These are phyloP conservation scores for Pseudocercospora fuligena DNA, from an alignment of 2,329 filamentous ascomycete genomes.

Conservation along the genomic window DNA sequence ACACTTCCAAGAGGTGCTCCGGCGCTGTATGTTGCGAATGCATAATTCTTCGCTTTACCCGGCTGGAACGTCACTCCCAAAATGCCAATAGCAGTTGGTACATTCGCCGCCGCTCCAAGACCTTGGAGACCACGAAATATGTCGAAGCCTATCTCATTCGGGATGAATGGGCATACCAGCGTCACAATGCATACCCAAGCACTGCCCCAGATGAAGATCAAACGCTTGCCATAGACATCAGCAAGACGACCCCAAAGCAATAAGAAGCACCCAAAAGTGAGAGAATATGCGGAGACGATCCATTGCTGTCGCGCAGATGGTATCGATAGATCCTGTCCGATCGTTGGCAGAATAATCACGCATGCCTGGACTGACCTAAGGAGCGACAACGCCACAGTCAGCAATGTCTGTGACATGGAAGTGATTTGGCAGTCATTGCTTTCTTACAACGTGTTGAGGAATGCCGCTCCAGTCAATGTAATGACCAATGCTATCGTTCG, in stretches of 20 bases:
- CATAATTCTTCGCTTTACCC: conserved; percentile 71
- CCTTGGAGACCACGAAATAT: conserved; percentile 70
- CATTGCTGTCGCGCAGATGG: conserved; percentile 51
- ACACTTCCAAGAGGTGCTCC: conserved; percentile 68
- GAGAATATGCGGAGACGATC: conserved; percentile 68
- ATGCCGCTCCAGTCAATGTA: conserved; percentile 39
- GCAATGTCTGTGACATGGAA: neutral
- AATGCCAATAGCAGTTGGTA: conserved; percentile 73
- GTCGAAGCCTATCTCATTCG: conserved; percentile 70
- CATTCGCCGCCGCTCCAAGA: conserved; percentile 70
- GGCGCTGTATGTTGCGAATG: conserved; percentile 67
- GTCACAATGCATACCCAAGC: conserved; percentile 66
- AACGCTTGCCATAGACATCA: conserved; percentile 69
- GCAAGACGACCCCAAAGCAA: conserved; percentile 70
- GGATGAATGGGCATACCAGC: conserved; percentile 66
- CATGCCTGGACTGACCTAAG: conserved; percentile 37
- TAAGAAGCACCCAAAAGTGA: conserved; percentile 71
- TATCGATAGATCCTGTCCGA: conserved; percentile 39
- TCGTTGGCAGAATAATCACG: conserved; percentile 42
- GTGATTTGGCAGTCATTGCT: neutral
- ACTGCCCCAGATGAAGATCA: conserved; percentile 68
- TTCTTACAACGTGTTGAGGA: conserved; percentile 38
- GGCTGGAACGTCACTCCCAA: conserved; percentile 70
- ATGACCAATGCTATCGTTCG: conserved; percentile 38
- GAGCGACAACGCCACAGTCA: neutral